Evolutionary conservation across 2,329 filamentous ascomycete species (phyloP).

Genomic region (Talaromyces sp.): DNA sequence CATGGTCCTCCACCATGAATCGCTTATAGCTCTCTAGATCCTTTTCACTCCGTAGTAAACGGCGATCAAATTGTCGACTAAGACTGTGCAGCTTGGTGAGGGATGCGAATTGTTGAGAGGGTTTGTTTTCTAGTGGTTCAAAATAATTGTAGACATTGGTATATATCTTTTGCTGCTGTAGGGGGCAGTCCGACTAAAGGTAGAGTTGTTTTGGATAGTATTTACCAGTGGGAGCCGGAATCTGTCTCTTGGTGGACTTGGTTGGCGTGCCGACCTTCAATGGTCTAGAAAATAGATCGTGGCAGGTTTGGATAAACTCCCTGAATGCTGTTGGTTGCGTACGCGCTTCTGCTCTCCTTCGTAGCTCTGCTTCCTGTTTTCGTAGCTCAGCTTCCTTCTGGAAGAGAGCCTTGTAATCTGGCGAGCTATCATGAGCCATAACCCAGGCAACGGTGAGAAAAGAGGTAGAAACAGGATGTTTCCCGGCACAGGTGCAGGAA

Average conservation of each 20-base stretch:
- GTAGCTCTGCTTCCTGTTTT: not conserved
- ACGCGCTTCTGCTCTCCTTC: conserved; percentile 6
- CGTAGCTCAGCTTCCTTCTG: not conserved
- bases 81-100: conserved; percentile 15
- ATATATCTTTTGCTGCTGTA: conserved; percentile 18
- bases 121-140: conserved; percentile 10
- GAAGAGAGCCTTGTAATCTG: not conserved
- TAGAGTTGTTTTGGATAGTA: conserved; percentile 20
- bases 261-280: conserved; percentile 16
- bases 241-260: conserved; percentile 21
- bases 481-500: too few relatives aligned
- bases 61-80: conserved; percentile 10
- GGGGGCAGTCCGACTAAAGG: conserved; percentile 19
- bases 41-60: not conserved
- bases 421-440: not conserved
- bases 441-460: not conserved
- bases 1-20: conserved; percentile 18
- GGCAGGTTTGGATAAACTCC: conserved; percentile 18
- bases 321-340: conserved; percentile 17
- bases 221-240: conserved; percentile 20
- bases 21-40: conserved; percentile 16
- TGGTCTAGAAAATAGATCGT: conserved; percentile 18
- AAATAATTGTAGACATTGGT: conserved; percentile 16
- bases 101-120: conserved; percentile 15
- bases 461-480: too few relatives aligned